Evolutionary conservation across 805 yeast species (phyloP), one percentile per base, ranked within the genome.

Genomic region (Kuraishia floccosa): DNA sequence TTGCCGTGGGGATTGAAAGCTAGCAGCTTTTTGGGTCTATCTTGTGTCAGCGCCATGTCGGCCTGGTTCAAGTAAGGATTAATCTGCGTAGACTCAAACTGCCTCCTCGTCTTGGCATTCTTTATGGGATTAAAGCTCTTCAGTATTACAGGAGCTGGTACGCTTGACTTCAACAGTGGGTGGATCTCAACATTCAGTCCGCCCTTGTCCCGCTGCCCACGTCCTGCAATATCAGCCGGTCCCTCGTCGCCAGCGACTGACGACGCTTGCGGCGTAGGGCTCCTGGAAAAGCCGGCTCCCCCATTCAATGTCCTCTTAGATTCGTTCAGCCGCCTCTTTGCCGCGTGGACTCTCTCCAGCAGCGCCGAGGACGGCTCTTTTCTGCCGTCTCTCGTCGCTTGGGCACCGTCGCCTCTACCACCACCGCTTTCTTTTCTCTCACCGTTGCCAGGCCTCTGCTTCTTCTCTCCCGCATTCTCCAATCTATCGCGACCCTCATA

Each of bases 1-100:
- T 73, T 81, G 2, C 94, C 95, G 25, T 63, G 61, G 21, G 61
- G 67, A 42, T 69, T 74, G 42, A 84, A 72, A 11, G 48, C 50
- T 25, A 78, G 51, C 2, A 60, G 65, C 31, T 70, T 47, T 12
- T 46, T 46, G 2, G 40, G 47, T 24, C 52, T 35, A 6, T 16
- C 32, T 2, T 38, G 23, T 4, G 35, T 40, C 4, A 28, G 15
- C 9, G 45, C 39, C 27, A 49, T 36, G 28, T 44, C 50, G n/a
- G 35, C 37, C 34, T 50, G 56, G 28, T 50, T 43, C 4, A 54
- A 28, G 30, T 54, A 54, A 4, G 60, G 60, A 35, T 54, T 54
- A 27, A 54, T 36, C 10, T 40, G 38, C 16, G 28, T 23, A 4
- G 28, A 20, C 7, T 9, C n/a, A 30, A 43, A 49, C 7, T 56